Evolutionary conservation across 176 grass and related monocot species (phyloP).

Genomic region (Musa troglodytarum): DNA sequence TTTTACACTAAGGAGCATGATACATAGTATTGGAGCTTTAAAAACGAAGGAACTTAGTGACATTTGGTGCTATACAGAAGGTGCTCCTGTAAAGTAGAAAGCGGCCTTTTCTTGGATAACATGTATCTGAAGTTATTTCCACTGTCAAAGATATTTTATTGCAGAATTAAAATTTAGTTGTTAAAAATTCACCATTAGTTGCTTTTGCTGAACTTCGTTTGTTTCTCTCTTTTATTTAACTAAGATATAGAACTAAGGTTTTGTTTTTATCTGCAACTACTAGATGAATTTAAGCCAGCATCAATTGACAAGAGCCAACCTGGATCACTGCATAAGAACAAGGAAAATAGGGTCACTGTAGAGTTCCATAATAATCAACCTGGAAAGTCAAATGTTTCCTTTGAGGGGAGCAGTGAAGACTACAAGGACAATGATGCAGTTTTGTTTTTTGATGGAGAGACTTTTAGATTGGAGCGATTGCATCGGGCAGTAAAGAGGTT

Average conservation of each 20-base stretch:
- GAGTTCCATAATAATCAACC: slow-evolving; percentile 96
- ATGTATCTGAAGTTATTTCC: background rate
- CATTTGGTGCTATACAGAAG: too few species aligned
- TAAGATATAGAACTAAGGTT: background rate
- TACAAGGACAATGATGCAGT: slow-evolving; percentile 90
- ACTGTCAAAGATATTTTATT: background rate
- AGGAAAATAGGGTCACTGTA: slow-evolving; percentile 88
- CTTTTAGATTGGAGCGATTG: slow-evolving; percentile 73
- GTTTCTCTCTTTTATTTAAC: background rate
- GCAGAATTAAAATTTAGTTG: background rate
- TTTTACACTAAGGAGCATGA: too few species aligned
- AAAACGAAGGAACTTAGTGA: too few species aligned
- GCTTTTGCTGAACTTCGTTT: background rate
- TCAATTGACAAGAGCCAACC: slow-evolving; percentile 94
- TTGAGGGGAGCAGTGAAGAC: slow-evolving; percentile 91
- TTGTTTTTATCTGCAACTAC: slow-evolving; percentile 19
- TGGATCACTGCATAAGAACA: slow-evolving; percentile 74
- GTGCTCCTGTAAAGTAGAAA: too few species aligned
- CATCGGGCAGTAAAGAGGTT: slow-evolving; percentile 84
- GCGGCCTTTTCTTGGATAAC: too few species aligned
- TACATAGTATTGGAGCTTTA: too few species aligned
- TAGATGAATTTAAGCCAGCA: slow-evolving; percentile 99
- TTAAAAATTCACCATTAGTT: background rate
- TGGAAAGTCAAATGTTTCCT: slow-evolving; percentile 77
- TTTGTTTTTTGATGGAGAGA: slow-evolving; percentile 84